Conservation (phyloP, 2,329 filamentous ascomycete species). For the Bimuria novae-zelandiae region DNA sequence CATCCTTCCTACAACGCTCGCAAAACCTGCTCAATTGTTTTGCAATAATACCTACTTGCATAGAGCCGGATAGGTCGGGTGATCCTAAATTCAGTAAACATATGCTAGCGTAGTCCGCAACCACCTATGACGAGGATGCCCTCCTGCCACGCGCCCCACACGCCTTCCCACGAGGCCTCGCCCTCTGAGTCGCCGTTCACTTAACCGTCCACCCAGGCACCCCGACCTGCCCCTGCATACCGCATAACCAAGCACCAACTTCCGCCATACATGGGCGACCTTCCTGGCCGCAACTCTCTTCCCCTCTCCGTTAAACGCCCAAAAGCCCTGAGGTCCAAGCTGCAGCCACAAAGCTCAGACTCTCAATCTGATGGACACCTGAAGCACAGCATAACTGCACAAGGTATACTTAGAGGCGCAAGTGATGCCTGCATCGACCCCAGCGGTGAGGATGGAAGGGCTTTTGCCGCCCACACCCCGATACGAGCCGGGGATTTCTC, state of each 20-base stretch:
- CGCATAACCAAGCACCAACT: not conserved
- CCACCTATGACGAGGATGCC: not conserved
- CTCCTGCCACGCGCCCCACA: not conserved
- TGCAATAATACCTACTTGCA: too few relatives aligned
- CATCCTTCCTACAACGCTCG: too few relatives aligned
- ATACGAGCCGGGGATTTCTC: not conserved
- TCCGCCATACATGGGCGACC: not conserved
- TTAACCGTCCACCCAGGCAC: not conserved
- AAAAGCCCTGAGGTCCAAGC: too few relatives aligned
- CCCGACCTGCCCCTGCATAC: not conserved
- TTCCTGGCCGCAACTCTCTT: not conserved
- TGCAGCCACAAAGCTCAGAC: not conserved
- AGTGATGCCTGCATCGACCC: not conserved
- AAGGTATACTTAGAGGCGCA: not conserved
- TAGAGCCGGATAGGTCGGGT: too few relatives aligned
- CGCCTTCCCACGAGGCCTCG: not conserved
- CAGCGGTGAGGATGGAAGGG: not conserved
- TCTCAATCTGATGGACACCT: not conserved
- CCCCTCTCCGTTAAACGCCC: not conserved
- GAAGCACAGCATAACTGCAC: not conserved
- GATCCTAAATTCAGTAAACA: too few relatives aligned
- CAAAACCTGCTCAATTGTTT: too few relatives aligned
- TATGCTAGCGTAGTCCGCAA: too few relatives aligned
- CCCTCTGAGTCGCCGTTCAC: not conserved
- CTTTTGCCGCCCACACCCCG: not conserved